Percentiles rank a stretch among this genome's conserved stretches.
Conservation (phyloP, 257 asterid genomes). For the Fraxinus excelsior region DNA sequence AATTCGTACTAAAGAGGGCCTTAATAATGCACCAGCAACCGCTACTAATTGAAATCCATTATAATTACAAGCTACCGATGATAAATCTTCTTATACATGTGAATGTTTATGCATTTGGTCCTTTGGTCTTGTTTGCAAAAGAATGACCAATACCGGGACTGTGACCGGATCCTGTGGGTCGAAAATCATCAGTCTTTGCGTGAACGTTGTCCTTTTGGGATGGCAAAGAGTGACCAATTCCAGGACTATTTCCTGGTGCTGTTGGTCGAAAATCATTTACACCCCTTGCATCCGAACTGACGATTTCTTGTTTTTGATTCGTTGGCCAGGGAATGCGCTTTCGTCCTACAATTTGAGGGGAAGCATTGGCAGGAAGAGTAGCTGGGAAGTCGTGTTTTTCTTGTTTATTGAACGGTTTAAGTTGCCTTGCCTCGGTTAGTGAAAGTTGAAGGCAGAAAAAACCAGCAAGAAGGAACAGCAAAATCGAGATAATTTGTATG, state of each 20-base stretch:
- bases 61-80: conserved; percentile 27
- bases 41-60: conserved; percentile 18
- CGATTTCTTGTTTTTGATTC: conserved; percentile 8
- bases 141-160: conserved; percentile 71
- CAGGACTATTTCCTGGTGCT: conserved; percentile 70
- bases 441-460: conserved; percentile 28
- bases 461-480: conserved; percentile 40
- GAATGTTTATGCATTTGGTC: conserved; percentile 38
- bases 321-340: conserved; percentile 22
- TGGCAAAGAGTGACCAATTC: conserved; percentile 54
- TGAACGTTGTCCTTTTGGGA: conserved; percentile 20
- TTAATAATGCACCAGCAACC: conserved; percentile 4
- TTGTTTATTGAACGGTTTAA: conserved; percentile 27
- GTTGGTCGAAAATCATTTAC: conserved; percentile 42
- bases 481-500: conserved; percentile 17
- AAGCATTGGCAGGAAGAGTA: not conserved
- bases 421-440: conserved; percentile 48
- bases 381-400: conserved; percentile 12
- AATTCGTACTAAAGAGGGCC: too few species aligned
- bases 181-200: conserved; percentile 31
- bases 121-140: conserved; percentile 22
- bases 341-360: not conserved
- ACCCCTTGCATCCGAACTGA: conserved; percentile 13
- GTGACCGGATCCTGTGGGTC: conserved; percentile 52
- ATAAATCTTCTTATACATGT: not conserved